Base-by-base conservation (phyloP, 164 flowering plant species). In the Chloranthus sessilifolius region DNA sequence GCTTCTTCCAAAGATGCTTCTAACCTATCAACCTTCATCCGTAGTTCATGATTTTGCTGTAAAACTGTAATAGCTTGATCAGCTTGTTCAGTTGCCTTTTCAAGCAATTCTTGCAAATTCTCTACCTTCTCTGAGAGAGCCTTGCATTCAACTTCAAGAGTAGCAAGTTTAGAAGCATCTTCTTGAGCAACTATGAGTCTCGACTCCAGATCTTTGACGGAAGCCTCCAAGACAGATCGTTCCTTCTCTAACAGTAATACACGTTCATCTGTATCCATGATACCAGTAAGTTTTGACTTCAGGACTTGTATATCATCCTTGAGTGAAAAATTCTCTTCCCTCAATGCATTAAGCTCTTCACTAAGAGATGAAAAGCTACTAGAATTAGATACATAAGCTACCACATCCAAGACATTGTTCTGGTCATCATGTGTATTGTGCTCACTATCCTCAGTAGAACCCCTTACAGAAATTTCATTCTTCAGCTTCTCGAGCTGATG, bases 1-100 rank as follows among this genome's bases (percentile, higher is more conserved):
- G 81, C 87, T 70, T 88, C 94, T 58, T 75, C 75, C 53, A 92
- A 71, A 54, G 81, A 77, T 69, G 76, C 80, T 69, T 88, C 96
- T 63, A 92, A 68, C 45, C 60, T 70, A 62, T 85, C 91, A 51
- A 92, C 85, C 73, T 88, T 85, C 75, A 74, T 77, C 25, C 70
- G 70, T 4, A 92, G 82, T 43, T 85, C 99, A 53, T 78, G 84
- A 63, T 84, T 88, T 69, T 85, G 81, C 50, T 83, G 88, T 30
- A 88, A 54, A 28, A 70, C 87, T 38, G 59, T 20, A 55, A 74
- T 64, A 40, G 96, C 94, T 67, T 85, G 91, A 69, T 82, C 85
- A 43, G 95, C 99, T 58, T 92, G 88, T 46, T 72, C 64, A 34
- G 94, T 71, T 26, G 96, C 80, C 66, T 70, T 82, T 65, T 80